Conservation (phyloP, 2,329 filamentous ascomycete genomes). For the Polychaeton citri region DNA sequence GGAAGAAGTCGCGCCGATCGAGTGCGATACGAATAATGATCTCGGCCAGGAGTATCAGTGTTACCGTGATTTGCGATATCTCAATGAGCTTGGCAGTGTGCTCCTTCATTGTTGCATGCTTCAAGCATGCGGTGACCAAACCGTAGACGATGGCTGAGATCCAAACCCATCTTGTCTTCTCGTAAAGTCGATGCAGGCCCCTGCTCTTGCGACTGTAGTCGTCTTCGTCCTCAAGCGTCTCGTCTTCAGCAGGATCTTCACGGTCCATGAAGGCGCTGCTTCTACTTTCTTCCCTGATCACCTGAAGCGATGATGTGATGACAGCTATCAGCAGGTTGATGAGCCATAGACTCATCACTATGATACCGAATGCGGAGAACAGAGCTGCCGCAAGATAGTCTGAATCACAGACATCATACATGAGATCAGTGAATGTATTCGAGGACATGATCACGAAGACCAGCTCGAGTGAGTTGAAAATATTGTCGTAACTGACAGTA, state of each 20-base stretch:
- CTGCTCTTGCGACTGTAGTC: slow-evolving; percentile 28
- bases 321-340: slow-evolving; percentile 91
- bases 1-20: slow-evolving; percentile 72
- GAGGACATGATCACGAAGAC: slow-evolving; percentile 98
- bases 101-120: slow-evolving; percentile 61
- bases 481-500: slow-evolving; percentile 92
- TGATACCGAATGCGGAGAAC: slow-evolving; percentile 58
- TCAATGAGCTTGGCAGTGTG: slow-evolving; percentile 52
- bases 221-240: slow-evolving; percentile 23
- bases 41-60: slow-evolving; percentile 64
- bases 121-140: slow-evolving; percentile 63
- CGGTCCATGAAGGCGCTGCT: slow-evolving; percentile 82
- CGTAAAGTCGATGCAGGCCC: slow-evolving; percentile 56
- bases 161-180: slow-evolving; percentile 66
- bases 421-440: slow-evolving; percentile 88
- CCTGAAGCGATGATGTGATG: slow-evolving; percentile 95
- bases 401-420: slow-evolving; percentile 85
- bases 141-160: slow-evolving; percentile 66
- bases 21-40: slow-evolving; percentile 65
- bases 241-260: slow-evolving; percentile 30
- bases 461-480: slow-evolving; percentile 77
- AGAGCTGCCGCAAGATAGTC: slow-evolving; percentile 80
- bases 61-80: slow-evolving; percentile 60
- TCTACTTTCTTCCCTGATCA: slow-evolving; percentile 92
- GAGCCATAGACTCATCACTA: slow-evolving; percentile 92